Percentiles rank a stretch among this genome's conserved stretches.
Evolutionary conservation across 139 green algal species (phyloP).

Genomic region (Raphidocelis subcapitata): DNA sequence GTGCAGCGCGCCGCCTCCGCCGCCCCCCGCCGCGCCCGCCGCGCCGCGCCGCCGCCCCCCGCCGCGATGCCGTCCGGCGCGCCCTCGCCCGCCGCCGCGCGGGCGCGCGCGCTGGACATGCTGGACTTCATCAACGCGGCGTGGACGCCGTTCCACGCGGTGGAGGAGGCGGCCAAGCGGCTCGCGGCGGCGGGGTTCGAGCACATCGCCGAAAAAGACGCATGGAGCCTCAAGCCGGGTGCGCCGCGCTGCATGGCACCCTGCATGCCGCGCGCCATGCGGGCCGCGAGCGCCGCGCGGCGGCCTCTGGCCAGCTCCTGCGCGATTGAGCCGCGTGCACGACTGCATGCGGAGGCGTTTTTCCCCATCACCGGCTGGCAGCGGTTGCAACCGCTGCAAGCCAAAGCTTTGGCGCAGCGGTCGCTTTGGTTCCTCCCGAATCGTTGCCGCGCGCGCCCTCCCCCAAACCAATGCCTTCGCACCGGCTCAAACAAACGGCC

Average conservation of each 20-base stretch:
- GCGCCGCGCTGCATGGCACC: neutral
- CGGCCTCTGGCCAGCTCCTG: neutral
- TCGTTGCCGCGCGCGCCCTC: too few species aligned
- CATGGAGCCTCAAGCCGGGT: slow-evolving; percentile 63
- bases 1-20: too few species aligned
- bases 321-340: neutral
- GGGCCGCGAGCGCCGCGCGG: too few species aligned
- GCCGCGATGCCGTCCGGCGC: too few species aligned
- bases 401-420: too few species aligned
- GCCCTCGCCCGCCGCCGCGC: neutral
- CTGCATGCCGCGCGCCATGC: neutral
- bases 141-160: slow-evolving; percentile 79
- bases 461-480: too few species aligned
- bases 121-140: slow-evolving; percentile 73
- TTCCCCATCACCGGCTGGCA: neutral
- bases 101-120: slow-evolving; percentile 21
- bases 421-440: too few species aligned
- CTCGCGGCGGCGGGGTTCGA: slow-evolving; percentile 68
- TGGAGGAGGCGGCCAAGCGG: slow-evolving; percentile 61
- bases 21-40: too few species aligned
- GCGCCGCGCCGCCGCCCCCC: too few species aligned
- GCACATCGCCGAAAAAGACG: slow-evolving; percentile 71
- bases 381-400: neutral
- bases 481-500: too few species aligned
- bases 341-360: too few species aligned